Conservation (phyloP, 2,329 filamentous ascomycete genomes). For the Pseudocercospora fijiensis region DNA sequence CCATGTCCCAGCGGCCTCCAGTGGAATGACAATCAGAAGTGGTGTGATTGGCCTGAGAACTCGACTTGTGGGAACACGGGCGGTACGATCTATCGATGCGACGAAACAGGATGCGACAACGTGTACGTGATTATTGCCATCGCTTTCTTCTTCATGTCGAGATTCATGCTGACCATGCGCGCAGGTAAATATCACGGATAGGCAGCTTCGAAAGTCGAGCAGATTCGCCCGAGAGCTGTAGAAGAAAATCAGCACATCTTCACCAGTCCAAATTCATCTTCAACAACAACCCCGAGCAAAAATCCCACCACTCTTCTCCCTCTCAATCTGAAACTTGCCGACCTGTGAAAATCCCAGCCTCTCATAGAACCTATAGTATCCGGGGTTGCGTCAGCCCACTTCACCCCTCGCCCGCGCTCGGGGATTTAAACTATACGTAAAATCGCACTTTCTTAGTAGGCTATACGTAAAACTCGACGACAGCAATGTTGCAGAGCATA, state of each 20-base stretch:
- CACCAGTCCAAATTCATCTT: background rate
- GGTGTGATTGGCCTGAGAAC: constrained; percentile 9
- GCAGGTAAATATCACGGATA: background rate
- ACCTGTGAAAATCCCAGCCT: background rate
- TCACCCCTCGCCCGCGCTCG: no score
- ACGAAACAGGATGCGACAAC: background rate
- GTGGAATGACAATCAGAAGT: constrained; percentile 16
- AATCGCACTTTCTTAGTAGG: no score
- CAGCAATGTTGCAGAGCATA: no score
- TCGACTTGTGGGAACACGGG: background rate
- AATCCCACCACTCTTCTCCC: background rate
- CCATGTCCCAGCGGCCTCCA: constrained; percentile 6
- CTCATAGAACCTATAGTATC: background rate
- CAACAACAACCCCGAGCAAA: background rate
- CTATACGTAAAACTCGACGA: no score
- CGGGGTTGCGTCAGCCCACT: no score
- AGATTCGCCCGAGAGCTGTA: background rate
- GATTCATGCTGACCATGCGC: background rate
- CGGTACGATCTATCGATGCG: background rate
- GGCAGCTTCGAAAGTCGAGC: background rate
- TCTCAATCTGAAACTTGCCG: background rate
- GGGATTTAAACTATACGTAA: no score
- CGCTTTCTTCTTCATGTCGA: background rate
- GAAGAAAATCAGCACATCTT: background rate
- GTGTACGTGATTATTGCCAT: background rate